Evolutionary conservation across 768 basidiomycete genomes (phyloP).

Genomic region (Pleurotus ostreatus): DNA sequence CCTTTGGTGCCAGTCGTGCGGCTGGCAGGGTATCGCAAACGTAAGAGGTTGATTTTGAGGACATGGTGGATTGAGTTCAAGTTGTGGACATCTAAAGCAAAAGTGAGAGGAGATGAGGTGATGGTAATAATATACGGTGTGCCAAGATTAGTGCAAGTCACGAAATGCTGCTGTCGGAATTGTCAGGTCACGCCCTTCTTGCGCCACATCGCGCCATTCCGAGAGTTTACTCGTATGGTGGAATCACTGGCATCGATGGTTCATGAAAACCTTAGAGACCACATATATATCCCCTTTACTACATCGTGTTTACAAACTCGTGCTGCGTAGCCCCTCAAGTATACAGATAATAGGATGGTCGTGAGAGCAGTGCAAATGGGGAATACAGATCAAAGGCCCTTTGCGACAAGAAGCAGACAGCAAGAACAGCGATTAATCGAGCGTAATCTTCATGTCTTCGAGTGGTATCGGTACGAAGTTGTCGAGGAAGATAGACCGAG

Average conservation of each 20-base stretch:
- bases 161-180: constrained; percentile 3
- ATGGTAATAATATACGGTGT: constrained; percentile 11
- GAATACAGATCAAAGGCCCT: neutral
- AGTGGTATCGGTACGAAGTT: constrained; percentile 96
- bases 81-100: constrained; percentile 8
- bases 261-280: neutral
- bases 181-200: constrained; percentile 22
- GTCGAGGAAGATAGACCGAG: constrained; percentile 82
- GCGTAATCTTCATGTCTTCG: constrained; percentile 89
- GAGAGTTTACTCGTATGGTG: neutral
- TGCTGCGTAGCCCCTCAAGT: neutral
- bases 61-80: constrained; percentile 16
- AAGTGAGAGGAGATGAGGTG: constrained; percentile 9
- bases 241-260: neutral
- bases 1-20: constrained; percentile 40
- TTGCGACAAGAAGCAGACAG: neutral
- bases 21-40: constrained; percentile 74
- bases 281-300: constrained; percentile 6
- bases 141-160: constrained; percentile 1
- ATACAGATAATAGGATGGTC: neutral
- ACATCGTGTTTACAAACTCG: constrained; percentile 8
- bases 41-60: constrained; percentile 31
- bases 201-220: constrained; percentile 44
- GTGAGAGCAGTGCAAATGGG: constrained; percentile 5
- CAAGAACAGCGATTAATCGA: constrained; percentile 59